These are phyloP conservation scores for Cystobasidium slooffiae DNA, from an alignment of 1,284 basidiomycete species.

Conservation along the genomic window DNA sequence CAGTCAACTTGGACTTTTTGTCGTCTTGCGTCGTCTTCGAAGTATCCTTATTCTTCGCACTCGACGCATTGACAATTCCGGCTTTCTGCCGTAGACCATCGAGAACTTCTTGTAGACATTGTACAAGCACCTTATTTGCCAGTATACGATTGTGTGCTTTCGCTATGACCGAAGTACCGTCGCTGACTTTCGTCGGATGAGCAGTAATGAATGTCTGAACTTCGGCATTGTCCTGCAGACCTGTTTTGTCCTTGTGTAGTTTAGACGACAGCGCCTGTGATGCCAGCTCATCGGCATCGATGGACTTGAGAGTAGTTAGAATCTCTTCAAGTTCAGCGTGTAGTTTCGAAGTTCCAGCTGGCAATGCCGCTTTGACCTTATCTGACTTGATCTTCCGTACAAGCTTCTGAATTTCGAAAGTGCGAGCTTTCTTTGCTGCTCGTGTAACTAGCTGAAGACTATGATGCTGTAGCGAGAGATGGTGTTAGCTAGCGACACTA, in stretches of 20 bases:
- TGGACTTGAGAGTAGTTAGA: conserved; percentile 16
- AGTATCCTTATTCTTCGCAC: background rate
- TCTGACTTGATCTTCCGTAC: conserved; percentile 76
- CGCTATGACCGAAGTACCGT: conserved; percentile 26
- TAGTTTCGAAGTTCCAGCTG: conserved; percentile 64
- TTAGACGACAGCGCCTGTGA: conserved; percentile 50
- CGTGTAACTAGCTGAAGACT: conserved; percentile 69
- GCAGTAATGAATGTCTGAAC: conserved; percentile 12
- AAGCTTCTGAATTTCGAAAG: conserved; percentile 79
- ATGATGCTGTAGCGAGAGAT: conserved; percentile 64
- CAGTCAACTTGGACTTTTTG: background rate
- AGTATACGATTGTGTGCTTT: conserved; percentile 53
- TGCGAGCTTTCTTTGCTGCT: conserved; percentile 77
- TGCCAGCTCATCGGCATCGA: conserved; percentile 48
- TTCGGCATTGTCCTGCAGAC: conserved; percentile 41
- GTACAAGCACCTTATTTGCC: conserved; percentile 49
- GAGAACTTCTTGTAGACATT: conserved; percentile 47
- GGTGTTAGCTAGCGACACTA: background rate
- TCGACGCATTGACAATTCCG: conserved; percentile 41
- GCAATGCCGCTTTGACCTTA: conserved; percentile 59
- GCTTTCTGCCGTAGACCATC: conserved; percentile 45
- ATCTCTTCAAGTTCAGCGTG: conserved; percentile 64
- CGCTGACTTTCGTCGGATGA: background rate
- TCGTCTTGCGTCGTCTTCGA: background rate
- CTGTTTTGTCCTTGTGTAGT: conserved; percentile 51